Conservation (phyloP, 1,139 yeast species). For the Scheffersomyces cryptocercus region DNA sequence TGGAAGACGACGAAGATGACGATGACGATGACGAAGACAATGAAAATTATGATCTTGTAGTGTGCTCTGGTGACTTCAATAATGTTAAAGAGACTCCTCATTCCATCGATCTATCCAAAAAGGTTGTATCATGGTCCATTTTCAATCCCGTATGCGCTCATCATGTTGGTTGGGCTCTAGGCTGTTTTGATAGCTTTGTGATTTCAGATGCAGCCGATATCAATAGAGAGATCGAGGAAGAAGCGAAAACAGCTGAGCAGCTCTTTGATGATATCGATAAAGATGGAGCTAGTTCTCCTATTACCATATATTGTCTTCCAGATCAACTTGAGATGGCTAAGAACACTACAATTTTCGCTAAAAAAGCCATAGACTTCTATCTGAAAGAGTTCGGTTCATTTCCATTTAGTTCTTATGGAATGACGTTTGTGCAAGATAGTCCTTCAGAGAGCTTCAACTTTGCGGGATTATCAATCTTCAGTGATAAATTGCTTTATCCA, state of each 20-base stretch:
- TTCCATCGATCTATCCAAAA: conserved; percentile 65
- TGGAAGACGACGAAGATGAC: conserved; percentile 20
- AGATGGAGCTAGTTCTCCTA: conserved; percentile 47
- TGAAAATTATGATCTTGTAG: conserved; percentile 58
- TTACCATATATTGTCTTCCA: conserved; percentile 59
- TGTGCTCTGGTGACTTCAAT: conserved; percentile 73
- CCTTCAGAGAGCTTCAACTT: conserved; percentile 54
- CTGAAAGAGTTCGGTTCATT: conserved; percentile 90
- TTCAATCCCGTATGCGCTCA: conserved; percentile 90
- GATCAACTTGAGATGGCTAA: conserved; percentile 59
- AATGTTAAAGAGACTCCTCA: conserved; percentile 51
- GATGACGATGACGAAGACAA: conserved; percentile 51
- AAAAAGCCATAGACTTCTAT: conserved; percentile 78
- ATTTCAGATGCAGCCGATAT: conserved; percentile 39
- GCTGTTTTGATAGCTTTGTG: conserved; percentile 71
- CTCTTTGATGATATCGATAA: conserved; percentile 36
- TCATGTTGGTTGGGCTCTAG: conserved; percentile 95
- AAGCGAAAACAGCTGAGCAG: conserved; percentile 43
- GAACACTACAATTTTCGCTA: conserved; percentile 75
- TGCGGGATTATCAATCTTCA: conserved; percentile 76
- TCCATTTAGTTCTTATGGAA: conserved; percentile 80
- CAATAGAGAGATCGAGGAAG: conserved; percentile 36
- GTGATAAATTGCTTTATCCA: conserved; percentile 69
- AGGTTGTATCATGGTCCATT: conserved; percentile 75
- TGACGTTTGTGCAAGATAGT: conserved; percentile 71